These are phyloP conservation scores for Ormosia emarginata DNA, from an alignment of 306 rosid species.

Conservation along the genomic window DNA sequence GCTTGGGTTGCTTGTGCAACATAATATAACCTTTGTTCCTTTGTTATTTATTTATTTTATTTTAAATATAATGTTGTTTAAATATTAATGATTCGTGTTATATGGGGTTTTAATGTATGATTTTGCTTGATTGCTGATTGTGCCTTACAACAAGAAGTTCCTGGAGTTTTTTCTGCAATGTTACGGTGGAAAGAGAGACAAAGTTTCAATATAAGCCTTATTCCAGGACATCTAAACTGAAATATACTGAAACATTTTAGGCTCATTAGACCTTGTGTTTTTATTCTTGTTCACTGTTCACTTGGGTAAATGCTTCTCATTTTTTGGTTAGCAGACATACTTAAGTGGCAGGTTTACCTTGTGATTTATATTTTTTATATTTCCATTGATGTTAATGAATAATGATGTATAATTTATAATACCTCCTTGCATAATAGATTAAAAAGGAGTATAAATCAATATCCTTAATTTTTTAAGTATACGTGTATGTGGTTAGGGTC, in stretches of 20 bases:
- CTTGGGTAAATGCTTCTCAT: neutral
- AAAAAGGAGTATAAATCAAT: neutral
- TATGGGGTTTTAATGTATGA: neutral
- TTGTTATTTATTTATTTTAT: neutral
- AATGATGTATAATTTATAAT: neutral
- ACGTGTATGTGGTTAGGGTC: neutral
- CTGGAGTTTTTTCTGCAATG: no score
- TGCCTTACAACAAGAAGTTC: no score
- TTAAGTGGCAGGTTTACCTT: neutral
- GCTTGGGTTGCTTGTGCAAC: no score
- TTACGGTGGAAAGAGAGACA: neutral
- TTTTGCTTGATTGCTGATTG: neutral
- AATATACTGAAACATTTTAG: neutral
- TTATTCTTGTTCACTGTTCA: neutral
- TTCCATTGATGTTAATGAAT: neutral
- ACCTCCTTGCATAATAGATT: neutral
- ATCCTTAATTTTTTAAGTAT: neutral
- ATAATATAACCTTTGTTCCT: no score
- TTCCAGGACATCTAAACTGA: neutral
- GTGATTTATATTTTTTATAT: neutral
- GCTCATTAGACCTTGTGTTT: neutral
- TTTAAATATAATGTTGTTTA: no score
- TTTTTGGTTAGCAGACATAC: neutral
- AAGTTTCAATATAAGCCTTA: neutral
- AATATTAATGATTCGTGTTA: neutral